Conservation (phyloP, 768 basidiomycete genomes). For the Leccinum rimulosum region DNA sequence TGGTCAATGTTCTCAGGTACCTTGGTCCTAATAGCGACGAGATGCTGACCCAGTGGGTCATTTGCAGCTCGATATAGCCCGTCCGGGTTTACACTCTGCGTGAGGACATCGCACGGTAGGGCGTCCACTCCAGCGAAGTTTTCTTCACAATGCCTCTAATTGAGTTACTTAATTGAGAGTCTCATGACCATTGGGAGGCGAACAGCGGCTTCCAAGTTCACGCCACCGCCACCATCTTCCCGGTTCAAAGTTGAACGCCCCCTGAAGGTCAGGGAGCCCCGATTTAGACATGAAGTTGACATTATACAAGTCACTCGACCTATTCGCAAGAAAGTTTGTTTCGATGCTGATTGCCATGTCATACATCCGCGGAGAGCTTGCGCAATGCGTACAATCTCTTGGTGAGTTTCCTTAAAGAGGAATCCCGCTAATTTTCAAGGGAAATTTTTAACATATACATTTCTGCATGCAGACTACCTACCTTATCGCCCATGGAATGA, state of each 20-base stretch:
- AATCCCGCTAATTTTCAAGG: background rate
- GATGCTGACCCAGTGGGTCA: too few species aligned
- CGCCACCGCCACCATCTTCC: background rate
- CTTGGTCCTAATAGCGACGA: too few species aligned
- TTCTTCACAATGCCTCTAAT: background rate
- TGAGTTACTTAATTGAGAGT: background rate
- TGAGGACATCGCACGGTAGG: background rate
- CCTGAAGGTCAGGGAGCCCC: too few species aligned
- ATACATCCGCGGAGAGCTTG: background rate
- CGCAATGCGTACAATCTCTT: background rate
- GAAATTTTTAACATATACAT: background rate
- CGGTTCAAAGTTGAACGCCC: slow-evolving; percentile 14
- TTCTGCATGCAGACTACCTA: background rate
- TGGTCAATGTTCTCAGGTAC: background rate
- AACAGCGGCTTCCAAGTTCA: background rate
- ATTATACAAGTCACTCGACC: background rate
- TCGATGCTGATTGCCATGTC: slow-evolving; percentile 4
- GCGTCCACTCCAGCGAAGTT: background rate
- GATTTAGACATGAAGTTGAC: background rate
- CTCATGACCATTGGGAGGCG: background rate
- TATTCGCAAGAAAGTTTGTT: background rate
- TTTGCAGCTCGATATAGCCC: background rate
- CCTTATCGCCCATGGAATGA: background rate
- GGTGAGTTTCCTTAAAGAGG: background rate
- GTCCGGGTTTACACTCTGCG: background rate